Conservation (phyloP, 2,329 filamentous ascomycete genomes). For the Stenocarpella maydis region DNA sequence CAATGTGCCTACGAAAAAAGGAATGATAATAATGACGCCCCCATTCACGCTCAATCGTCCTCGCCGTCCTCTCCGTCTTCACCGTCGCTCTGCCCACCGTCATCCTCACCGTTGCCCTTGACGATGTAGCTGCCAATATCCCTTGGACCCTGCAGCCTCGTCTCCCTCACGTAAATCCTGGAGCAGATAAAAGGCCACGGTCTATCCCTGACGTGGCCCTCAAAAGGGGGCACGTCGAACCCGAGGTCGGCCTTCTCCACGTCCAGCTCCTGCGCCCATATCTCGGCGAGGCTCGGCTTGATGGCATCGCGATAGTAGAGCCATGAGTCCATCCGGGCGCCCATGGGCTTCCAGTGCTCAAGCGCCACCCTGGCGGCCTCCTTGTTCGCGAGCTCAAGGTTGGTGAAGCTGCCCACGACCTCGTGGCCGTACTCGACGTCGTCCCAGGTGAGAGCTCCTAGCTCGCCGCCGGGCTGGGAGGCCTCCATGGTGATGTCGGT, state of each 20-base stretch:
- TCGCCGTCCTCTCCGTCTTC: slow-evolving; percentile 17
- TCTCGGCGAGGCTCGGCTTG: neutral
- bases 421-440: neutral
- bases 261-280: neutral
- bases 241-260: slow-evolving; percentile 1
- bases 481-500: neutral
- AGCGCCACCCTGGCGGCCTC: slow-evolving; percentile 17
- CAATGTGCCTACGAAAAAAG: neutral
- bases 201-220: neutral
- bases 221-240: neutral
- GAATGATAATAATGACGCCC: neutral
- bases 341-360: slow-evolving; percentile 14
- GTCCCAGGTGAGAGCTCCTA: slow-evolving; percentile 3
- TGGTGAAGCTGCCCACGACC: slow-evolving; percentile 14
- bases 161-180: slow-evolving; percentile 2
- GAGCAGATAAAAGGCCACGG: slow-evolving; percentile 27
- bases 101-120: neutral
- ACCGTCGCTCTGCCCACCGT: neutral
- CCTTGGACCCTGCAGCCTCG: slow-evolving; percentile 19
- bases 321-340: neutral
- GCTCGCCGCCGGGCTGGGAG: neutral
- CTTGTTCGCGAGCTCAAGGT: slow-evolving; percentile 24
- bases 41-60: neutral
- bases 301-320: neutral
- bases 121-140: slow-evolving; percentile 17